These are phyloP conservation scores for Eimeria falciformis DNA, from an alignment of 169 alveolate species.

Conservation along the genomic window DNA sequence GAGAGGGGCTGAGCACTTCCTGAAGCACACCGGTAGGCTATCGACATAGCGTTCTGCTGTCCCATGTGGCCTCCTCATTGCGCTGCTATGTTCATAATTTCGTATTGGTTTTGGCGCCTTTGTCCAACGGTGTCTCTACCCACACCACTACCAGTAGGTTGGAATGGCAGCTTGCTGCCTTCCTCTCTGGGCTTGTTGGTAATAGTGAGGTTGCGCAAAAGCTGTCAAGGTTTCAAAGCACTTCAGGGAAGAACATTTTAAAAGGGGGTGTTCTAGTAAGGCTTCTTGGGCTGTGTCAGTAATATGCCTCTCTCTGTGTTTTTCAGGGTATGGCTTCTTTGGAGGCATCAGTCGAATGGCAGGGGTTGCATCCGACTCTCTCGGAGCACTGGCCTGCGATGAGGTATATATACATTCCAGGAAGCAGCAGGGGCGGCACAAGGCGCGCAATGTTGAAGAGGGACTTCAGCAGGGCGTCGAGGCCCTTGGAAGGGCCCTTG, in stretches of 20 bases:
- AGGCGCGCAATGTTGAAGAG: conserved; percentile 83
- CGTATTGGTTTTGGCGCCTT: too few species aligned
- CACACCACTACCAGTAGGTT: too few species aligned
- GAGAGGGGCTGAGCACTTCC: conserved; percentile 82
- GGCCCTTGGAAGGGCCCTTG: conserved; percentile 84
- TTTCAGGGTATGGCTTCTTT: conserved; percentile 82
- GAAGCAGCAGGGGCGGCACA: conserved; percentile 81
- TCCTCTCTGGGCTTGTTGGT: too few species aligned
- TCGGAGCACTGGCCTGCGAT: conserved; percentile 83
- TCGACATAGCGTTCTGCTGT: not conserved
- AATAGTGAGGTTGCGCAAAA: too few species aligned
- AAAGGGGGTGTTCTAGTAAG: too few species aligned
- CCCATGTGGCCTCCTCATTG: not conserved
- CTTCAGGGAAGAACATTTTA: too few species aligned
- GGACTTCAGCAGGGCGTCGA: conserved; percentile 84
- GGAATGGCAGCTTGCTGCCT: too few species aligned
- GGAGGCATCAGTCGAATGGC: conserved; percentile 84
- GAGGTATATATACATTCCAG: conserved; percentile 82
- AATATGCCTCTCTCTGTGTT: too few species aligned
- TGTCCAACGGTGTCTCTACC: too few species aligned
- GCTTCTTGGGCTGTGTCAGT: too few species aligned
- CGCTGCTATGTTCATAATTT: too few species aligned
- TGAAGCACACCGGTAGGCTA: conserved; percentile 80
- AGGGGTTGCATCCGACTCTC: conserved; percentile 84
- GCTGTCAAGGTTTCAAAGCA: too few species aligned